Conservation (phyloP, 805 yeast genomes). For the Saccharomyces mikatae region DNA sequence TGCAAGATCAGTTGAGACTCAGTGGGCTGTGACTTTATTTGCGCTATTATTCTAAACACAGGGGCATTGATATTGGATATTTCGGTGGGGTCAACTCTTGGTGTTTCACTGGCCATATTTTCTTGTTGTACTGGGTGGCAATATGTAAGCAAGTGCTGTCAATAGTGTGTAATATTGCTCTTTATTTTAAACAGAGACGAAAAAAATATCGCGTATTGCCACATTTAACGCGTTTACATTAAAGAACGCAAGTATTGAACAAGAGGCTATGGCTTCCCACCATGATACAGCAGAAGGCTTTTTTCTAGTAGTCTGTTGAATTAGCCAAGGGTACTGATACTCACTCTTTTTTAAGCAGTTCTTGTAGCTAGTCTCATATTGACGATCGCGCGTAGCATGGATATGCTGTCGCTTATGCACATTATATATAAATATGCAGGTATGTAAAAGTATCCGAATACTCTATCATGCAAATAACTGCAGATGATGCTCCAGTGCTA, state of each 20-base stretch:
- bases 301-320: background rate
- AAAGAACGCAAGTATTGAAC: background rate
- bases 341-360: too few relatives aligned
- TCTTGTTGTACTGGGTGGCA: background rate
- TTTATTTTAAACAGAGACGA: background rate
- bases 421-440: too few relatives aligned
- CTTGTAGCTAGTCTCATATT: too few relatives aligned
- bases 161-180: background rate
- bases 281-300: too few relatives aligned
- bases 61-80: slow-evolving; percentile 18
- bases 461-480: too few relatives aligned
- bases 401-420: too few relatives aligned
- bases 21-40: slow-evolving; percentile 26
- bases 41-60: slow-evolving; percentile 28
- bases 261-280: background rate
- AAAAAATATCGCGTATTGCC: background rate
- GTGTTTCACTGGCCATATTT: slow-evolving; percentile 28
- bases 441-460: too few relatives aligned
- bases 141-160: background rate
- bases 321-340: background rate
- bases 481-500: too few relatives aligned
- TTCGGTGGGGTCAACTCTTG: slow-evolving; percentile 28
- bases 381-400: too few relatives aligned
- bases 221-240: background rate
- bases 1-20: slow-evolving; percentile 20